Percentiles rank a stretch among this genome's conserved stretches.
These are phyloP conservation scores for Saturnispora zaruensis DNA, from an alignment of 805 yeast species.

Conservation along the genomic window DNA sequence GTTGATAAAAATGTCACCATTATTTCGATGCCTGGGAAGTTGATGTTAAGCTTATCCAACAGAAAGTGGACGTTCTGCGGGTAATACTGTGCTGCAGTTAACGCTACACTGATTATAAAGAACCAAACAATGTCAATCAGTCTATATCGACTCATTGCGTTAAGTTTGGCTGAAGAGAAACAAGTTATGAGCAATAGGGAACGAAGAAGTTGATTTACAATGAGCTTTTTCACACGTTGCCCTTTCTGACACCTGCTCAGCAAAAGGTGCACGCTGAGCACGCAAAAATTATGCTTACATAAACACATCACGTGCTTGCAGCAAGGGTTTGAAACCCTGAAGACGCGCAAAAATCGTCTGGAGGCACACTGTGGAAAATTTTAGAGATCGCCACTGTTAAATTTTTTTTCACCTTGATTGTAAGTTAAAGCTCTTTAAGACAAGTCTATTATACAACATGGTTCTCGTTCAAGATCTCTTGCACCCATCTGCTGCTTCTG, in stretches of 20 bases:
- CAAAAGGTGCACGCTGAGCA: neutral
- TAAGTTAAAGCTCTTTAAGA: conserved; percentile 4
- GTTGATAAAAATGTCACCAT: neutral
- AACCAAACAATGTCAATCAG: neutral
- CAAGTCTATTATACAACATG: conserved; percentile 27
- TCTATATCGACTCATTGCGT: neutral
- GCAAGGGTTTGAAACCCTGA: conserved; percentile 6
- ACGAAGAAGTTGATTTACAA: too few species aligned
- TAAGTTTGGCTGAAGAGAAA: too few species aligned
- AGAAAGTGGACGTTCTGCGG: neutral
- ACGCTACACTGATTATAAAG: neutral
- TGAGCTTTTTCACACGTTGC: neutral
- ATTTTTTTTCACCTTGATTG: conserved; percentile 3
- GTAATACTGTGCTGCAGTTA: neutral
- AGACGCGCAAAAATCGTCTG: conserved; percentile 1
- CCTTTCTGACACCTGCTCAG: too few species aligned
- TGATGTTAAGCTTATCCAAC: neutral
- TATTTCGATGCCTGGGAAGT: neutral
- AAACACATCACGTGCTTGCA: conserved; percentile 7
- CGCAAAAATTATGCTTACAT: neutral
- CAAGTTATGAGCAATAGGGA: too few species aligned
- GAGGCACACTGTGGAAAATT: conserved; percentile 1
- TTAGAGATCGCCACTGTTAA: conserved; percentile 2
- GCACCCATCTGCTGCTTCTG: conserved; percentile 96
- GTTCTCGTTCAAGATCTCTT: conserved; percentile 98